Evolutionary conservation across 768 basidiomycete genomes (phyloP).

Genomic region (Amanita rubescens): DNA sequence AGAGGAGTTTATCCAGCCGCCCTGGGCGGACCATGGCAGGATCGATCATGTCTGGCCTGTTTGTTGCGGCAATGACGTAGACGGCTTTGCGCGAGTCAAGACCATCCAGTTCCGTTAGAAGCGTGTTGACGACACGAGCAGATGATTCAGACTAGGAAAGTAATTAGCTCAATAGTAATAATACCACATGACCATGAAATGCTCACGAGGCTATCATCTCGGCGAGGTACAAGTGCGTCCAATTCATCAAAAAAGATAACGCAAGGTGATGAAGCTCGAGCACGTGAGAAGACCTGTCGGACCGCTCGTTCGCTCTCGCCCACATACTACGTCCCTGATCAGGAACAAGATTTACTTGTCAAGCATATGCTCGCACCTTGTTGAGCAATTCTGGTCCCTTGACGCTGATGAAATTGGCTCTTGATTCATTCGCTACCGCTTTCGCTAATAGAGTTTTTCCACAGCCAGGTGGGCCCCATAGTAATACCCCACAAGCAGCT

Average conservation of each 20-base stretch:
- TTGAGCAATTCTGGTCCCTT: slow-evolving; percentile 96
- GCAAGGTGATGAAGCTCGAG: slow-evolving; percentile 89
- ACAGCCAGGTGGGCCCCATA: slow-evolving; percentile 99
- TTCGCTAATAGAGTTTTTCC: slow-evolving; percentile 98
- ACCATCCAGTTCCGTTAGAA: slow-evolving; percentile 90
- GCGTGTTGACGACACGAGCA: slow-evolving; percentile 87
- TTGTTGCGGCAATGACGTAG: slow-evolving; percentile 93
- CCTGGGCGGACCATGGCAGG: slow-evolving; percentile 98
- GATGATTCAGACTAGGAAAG: slow-evolving; percentile 77
- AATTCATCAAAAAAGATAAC: slow-evolving; percentile 96
- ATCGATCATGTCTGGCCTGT: slow-evolving; percentile 95
- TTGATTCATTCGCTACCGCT: slow-evolving; percentile 93
- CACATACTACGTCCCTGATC: slow-evolving; percentile 59
- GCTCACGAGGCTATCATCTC: slow-evolving; percentile 82
- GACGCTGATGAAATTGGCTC: slow-evolving; percentile 96
- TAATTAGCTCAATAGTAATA: not conserved
- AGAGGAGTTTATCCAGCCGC: slow-evolving; percentile 87
- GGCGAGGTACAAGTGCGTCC: slow-evolving; percentile 83
- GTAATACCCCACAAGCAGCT: slow-evolving; percentile 84
- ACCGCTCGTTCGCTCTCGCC: slow-evolving; percentile 97
- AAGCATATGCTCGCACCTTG: slow-evolving; percentile 51
- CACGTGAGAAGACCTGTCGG: slow-evolving; percentile 88
- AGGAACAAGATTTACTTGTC: not conserved
- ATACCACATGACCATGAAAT: not conserved
- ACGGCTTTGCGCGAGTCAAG: slow-evolving; percentile 81